Evolutionary conservation across 495 filamentous ascomycete species (phyloP).

Genomic region (Oidiodendron maius): DNA sequence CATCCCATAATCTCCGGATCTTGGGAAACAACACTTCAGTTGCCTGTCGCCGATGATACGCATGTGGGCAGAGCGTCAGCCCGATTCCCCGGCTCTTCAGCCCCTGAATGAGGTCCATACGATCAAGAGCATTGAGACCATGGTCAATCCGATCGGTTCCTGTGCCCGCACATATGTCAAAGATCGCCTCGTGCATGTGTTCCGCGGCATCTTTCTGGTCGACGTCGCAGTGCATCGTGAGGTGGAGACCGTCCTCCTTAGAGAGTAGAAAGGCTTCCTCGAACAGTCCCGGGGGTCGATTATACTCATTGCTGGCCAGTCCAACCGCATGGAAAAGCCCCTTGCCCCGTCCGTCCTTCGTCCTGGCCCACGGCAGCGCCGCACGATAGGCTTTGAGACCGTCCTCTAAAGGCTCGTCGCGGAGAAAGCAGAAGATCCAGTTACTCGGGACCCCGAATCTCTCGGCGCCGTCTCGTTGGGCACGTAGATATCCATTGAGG

Average conservation of each 20-base stretch:
- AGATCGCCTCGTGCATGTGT: slow-evolving; percentile 58
- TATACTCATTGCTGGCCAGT: slow-evolving; percentile 58
- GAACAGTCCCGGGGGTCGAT: slow-evolving; percentile 57
- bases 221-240: slow-evolving; percentile 57
- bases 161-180: slow-evolving; percentile 42
- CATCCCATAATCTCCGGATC: slow-evolving; percentile 55
- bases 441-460: too few relatives aligned
- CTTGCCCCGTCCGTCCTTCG: too few relatives aligned
- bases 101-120: slow-evolving; percentile 47
- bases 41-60: slow-evolving; percentile 59
- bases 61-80: slow-evolving; percentile 65
- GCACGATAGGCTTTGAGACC: slow-evolving; percentile 41
- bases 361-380: slow-evolving; percentile 36
- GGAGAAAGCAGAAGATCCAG: slow-evolving; percentile 62
- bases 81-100: slow-evolving; percentile 49
- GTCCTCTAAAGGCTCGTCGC: slow-evolving; percentile 55
- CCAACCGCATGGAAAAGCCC: slow-evolving; percentile 57
- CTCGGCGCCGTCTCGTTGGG: slow-evolving; percentile 46
- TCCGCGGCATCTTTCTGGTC: slow-evolving; percentile 64
- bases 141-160: slow-evolving; percentile 56
- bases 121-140: slow-evolving; percentile 57
- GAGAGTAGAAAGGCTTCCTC: slow-evolving; percentile 50
- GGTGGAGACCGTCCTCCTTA: slow-evolving; percentile 37
- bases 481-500: slow-evolving; percentile 50
- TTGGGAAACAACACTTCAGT: slow-evolving; percentile 49